These are phyloP conservation scores for Mycena polygramma DNA, from an alignment of 768 basidiomycete species.

Conservation along the genomic window DNA sequence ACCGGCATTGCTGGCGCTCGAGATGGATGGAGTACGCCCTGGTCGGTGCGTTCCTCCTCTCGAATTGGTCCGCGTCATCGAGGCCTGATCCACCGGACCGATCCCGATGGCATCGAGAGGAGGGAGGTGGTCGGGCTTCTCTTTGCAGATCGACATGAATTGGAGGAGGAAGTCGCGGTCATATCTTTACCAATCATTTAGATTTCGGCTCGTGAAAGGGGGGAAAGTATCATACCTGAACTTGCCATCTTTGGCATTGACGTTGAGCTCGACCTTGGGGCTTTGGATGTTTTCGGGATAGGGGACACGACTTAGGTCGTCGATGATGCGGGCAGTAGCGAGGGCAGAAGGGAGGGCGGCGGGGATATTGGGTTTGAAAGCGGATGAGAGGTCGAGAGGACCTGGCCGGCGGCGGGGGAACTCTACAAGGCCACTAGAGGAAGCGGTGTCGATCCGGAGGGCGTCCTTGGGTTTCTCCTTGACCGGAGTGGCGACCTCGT, in stretches of 20 bases:
- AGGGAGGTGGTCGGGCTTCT: conserved; percentile 93
- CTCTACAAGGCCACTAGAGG: conserved; percentile 52
- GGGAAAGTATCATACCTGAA: conserved; percentile 69
- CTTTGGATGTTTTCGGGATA: conserved; percentile 90
- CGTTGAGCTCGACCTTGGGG: conserved; percentile 88
- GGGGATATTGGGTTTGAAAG: conserved; percentile 58
- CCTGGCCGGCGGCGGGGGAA: conserved; percentile 71
- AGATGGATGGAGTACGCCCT: conserved; percentile 57
- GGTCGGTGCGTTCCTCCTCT: conserved; percentile 74
- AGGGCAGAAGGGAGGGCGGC: conserved; percentile 74
- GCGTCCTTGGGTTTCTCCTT: conserved; percentile 61
- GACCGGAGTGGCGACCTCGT: conserved; percentile 48
- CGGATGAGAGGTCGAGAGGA: conserved; percentile 75
- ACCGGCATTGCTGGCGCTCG: conserved; percentile 32
- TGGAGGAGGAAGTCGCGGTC: conserved; percentile 98
- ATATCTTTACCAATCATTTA: conserved; percentile 66
- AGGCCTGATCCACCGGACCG: conserved; percentile 75
- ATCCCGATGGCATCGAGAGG: conserved; percentile 93
- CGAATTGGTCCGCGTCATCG: conserved; percentile 67
- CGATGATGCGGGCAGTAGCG: conserved; percentile 87
- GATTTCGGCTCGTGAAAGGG: background rate
- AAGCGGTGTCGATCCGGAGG: conserved; percentile 76
- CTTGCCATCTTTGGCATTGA: conserved; percentile 86
- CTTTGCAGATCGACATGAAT: conserved; percentile 95
- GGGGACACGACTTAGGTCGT: conserved; percentile 79